Evolutionary conservation across 192 early-diverging fungal genomes (phyloP), one percentile per base, ranked within the genome.

Genomic region (Phycomyces blakesleeanus): DNA sequence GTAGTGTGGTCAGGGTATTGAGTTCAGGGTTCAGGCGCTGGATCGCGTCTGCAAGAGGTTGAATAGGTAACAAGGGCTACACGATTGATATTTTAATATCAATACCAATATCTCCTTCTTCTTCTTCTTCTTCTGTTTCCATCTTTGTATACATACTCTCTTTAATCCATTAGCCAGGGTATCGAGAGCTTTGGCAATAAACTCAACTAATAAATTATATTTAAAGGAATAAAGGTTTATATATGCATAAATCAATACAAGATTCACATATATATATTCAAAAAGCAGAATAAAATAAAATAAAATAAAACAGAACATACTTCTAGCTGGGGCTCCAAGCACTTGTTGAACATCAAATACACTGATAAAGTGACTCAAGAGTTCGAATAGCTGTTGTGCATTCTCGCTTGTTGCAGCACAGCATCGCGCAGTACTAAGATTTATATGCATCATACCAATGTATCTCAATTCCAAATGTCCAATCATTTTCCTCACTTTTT

Each of bases 1-100:
- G 80, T 12, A 82, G 64, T 51, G 79, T 67, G 5, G 80, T 82
- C 15, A 82, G 60, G 51, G 57, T 62, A 53, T 60, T 70, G 29
- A 63, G 61, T n/a, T 63, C 51, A 40, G 58, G 16, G 54, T 72
- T 66, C n/a, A 78, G 52, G 41, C 77, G 67, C 25, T 72, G 52
- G 34, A 83, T 78, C 21, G 71, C 68, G 37, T 44, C 38, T 38
- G 61, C 27, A 14, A 81, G 54, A 0, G 81, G 71, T 52, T 60
- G 56, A 7, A 81, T 66, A 22, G 72, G 66, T 18, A 79, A 55
- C 20, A 77, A 60, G 20, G 75, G 77, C 80, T 82, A 65, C 12
- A 42, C 14, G 38, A 49, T 27, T 47, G 47, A 47, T 14, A 51
- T 12, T 24, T 51, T 15, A 4, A 15, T 34, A 44, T 20, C 24